Conservation (phyloP, 2,329 filamentous ascomycete species). For the Cyphellophora attinorum region DNA sequence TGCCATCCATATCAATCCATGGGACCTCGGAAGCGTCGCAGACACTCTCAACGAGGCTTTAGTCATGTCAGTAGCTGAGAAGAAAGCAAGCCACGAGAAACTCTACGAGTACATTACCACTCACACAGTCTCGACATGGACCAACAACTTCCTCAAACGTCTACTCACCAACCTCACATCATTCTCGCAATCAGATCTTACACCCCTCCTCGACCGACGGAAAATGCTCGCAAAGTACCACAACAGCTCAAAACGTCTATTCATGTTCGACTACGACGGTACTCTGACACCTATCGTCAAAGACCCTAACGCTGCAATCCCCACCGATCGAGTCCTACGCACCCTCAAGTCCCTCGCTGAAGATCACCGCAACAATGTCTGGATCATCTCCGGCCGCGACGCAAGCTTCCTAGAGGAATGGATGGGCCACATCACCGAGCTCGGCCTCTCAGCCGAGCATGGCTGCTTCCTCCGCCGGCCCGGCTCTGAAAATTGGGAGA, state of each 20-base stretch:
- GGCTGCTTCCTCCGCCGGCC: constrained; percentile 90
- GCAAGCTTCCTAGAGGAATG: constrained; percentile 84
- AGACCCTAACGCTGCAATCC: constrained; percentile 80
- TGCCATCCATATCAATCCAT: constrained; percentile 94
- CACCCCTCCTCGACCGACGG: constrained; percentile 69
- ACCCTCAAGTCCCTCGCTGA: constrained; percentile 70
- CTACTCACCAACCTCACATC: constrained; percentile 72
- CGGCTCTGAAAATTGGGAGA: constrained; percentile 69
- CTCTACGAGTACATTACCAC: constrained; percentile 77
- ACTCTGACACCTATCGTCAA: constrained; percentile 92
- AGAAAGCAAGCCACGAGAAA: constrained; percentile 58
- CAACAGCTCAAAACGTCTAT: constrained; percentile 66
- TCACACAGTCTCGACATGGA: constrained; percentile 82
- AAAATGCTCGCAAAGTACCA: constrained; percentile 66
- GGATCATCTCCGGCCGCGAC: constrained; percentile 95
- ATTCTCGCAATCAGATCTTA: constrained; percentile 64
- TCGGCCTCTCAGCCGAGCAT: constrained; percentile 95
- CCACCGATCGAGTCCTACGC: constrained; percentile 70
- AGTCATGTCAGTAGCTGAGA: constrained; percentile 60
- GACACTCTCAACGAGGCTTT: constrained; percentile 73
- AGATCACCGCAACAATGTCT: constrained; percentile 79
- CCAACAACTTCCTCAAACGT: constrained; percentile 65
- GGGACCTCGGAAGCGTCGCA: constrained; percentile 79
- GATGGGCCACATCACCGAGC: constrained; percentile 77
- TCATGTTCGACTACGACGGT: constrained; percentile 99